Evolutionary conservation across 495 filamentous ascomycete species (phyloP), one percentile per base, ranked within the genome.

Genomic region (Aspergillus egyptiacus): DNA sequence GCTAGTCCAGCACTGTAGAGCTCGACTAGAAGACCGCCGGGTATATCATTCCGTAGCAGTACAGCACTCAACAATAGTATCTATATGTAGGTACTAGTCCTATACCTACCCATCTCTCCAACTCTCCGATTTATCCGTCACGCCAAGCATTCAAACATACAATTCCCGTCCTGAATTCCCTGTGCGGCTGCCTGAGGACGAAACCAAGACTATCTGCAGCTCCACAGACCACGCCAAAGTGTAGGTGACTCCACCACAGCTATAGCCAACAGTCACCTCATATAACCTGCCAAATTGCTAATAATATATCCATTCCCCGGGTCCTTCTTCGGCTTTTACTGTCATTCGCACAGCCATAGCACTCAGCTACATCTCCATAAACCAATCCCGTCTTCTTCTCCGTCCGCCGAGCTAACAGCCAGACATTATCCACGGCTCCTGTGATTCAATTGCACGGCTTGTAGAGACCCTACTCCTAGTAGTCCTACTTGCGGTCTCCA

Each of bases 271-370:
- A n/a, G n/a, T n/a, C n/a, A n/a, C n/a, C n/a, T n/a, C n/a, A n/a
- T n/a, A n/a, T n/a, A n/a, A 15, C 32, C 10, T 37, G n/a, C 22
- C 38, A 25, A 7, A 14, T 38, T 53, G 22, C 15, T 49, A 54
- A 54, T n/a, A n/a, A n/a, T n/a, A n/a, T 30, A 13, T 54, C 51
- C 51, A 28, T 54, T 37, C 51, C 51, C 45, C 51, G 24, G 52
- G 52, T 34, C 49, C 28, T 54, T 33, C 3, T 10, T 55, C 52
- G 52, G 52, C 52, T 55, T 39, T 46, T 50, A 25, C 35, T 3
- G n/a, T 11, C 6, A 6, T 15, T 15, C 2, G 6, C 39, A 8
- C 6, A 30, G 20, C n/a, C n/a, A 17, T 19, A 43, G 8, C 9
- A 8, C 25, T 22, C 33, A 15, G 22, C 27, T 20, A 25, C 0